Evolutionary conservation across 176 grass and related monocot species (phyloP).

Genomic region (Ensete glaucum): DNA sequence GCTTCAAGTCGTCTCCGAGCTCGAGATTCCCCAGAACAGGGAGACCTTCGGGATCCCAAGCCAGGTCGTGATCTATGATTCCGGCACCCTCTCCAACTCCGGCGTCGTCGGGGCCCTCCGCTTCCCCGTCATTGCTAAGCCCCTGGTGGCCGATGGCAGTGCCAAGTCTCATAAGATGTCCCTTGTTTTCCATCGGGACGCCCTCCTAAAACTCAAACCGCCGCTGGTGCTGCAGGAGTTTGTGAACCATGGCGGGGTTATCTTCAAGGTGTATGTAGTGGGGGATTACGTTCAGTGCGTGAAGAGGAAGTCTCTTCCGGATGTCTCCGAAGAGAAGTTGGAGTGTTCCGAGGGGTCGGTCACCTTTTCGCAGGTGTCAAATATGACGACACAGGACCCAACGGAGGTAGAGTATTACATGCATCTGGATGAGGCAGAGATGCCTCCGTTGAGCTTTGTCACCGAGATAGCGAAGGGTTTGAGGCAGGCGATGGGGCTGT

Average conservation of each 20-base stretch:
- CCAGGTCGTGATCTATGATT: conserved; percentile 82
- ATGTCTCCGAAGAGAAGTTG: conserved; percentile 43
- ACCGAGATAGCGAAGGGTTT: conserved; percentile 51
- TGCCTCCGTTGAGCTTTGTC: conserved; percentile 49
- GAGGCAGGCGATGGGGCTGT: conserved; percentile 56
- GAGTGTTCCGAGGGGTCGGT: conserved; percentile 51
- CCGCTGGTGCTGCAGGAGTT: too few species aligned
- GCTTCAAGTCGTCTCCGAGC: too few species aligned
- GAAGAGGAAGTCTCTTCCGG: not conserved
- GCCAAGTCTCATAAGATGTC: too few species aligned
- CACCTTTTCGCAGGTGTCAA: conserved; percentile 26
- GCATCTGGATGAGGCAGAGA: conserved; percentile 23
- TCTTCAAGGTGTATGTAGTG: conserved; percentile 92
- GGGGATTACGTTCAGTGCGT: conserved; percentile 14
- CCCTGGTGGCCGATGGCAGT: too few species aligned
- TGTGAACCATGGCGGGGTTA: conserved; percentile 21
- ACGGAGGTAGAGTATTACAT: conserved; percentile 25
- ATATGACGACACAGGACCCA: conserved; percentile 22
- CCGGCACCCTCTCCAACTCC: conserved; percentile 48
- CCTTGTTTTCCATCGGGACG: too few species aligned
- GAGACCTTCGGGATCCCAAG: conserved; percentile 74
- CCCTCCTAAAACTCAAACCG: too few species aligned
- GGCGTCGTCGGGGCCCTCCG: conserved; percentile 62
- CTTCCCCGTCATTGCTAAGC: conserved; percentile 28
- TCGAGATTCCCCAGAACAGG: conserved; percentile 27